Conservation (phyloP, 106 monocot species). For the Dendrobium nobile region DNA sequence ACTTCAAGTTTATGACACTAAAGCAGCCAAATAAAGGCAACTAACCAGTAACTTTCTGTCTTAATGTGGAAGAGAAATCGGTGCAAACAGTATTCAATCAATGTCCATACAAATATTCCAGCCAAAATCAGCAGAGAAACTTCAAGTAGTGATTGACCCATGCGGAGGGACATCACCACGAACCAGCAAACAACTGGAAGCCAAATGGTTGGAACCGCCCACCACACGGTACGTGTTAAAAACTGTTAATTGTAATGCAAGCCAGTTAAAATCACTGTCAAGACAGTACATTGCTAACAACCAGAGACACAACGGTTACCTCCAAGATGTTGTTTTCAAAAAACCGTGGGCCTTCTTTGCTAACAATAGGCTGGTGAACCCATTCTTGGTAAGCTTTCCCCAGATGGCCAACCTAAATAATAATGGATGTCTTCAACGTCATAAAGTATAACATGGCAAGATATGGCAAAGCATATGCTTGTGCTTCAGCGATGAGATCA, state of each 20-base stretch:
- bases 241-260: conserved; percentile 32
- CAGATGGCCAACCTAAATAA: conserved; percentile 68
- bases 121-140: conserved; percentile 29
- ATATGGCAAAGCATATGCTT: neutral
- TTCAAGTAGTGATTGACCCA: conserved; percentile 42
- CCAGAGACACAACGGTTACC: conserved; percentile 23
- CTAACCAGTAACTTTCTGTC: conserved; percentile 73
- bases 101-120: conserved; percentile 64
- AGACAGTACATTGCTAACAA: neutral
- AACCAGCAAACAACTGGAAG: conserved; percentile 67
- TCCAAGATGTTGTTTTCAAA: conserved; percentile 58
- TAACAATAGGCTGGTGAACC: conserved; percentile 77
- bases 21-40: neutral
- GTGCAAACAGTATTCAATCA: conserved; percentile 70
- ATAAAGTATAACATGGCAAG: neutral
- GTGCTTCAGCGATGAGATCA: neutral
- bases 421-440: neutral
- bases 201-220: conserved; percentile 77
- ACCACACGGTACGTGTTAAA: conserved; percentile 74
- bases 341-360: conserved; percentile 79
- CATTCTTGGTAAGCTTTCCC: conserved; percentile 74
- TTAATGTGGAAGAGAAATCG: conserved; percentile 86
- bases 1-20: neutral
- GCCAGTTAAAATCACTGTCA: neutral
- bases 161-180: conserved; percentile 25